Evolutionary conservation across 305 asterid species (phyloP).

Genomic region (Coffea humblotiana): DNA sequence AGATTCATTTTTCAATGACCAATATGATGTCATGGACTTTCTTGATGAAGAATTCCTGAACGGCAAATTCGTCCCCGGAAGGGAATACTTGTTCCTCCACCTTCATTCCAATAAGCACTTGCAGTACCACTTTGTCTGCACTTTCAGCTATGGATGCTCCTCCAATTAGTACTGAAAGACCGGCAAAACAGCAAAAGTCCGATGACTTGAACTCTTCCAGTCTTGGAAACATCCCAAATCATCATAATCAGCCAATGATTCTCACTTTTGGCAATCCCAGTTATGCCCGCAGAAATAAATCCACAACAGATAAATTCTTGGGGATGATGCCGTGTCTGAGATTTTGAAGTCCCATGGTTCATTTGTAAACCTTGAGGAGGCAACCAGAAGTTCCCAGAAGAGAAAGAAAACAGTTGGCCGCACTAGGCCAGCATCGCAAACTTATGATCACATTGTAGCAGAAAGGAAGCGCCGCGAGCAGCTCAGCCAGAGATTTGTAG

Average conservation of each 20-base stretch:
- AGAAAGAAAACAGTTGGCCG: constrained; percentile 34
- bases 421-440: constrained; percentile 47
- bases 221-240: not conserved
- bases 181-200: constrained; percentile 1
- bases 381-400: constrained; percentile 7
- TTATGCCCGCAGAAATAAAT: constrained; percentile 6
- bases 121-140: constrained; percentile 7
- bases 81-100: not conserved
- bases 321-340: constrained; percentile 27
- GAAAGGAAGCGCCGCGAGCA: constrained; percentile 58
- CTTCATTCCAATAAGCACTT: constrained; percentile 2
- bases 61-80: constrained; percentile 13
- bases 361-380: constrained; percentile 22
- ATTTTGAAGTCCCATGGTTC: constrained; percentile 11
- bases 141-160: constrained; percentile 15
- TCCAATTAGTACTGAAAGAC: not conserved
- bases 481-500: constrained; percentile 50
- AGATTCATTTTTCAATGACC: constrained; percentile 29
- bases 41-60: constrained; percentile 31
- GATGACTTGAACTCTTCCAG: not conserved
- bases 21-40: constrained; percentile 32
- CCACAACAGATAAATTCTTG: constrained; percentile 19
- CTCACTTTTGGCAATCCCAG: constrained; percentile 30
- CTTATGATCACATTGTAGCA: constrained; percentile 54
- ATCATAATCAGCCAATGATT: constrained; percentile 17